Base-by-base conservation (phyloP, 2,329 filamentous ascomycete genomes). In the Endocalyx cinctus region DNA sequence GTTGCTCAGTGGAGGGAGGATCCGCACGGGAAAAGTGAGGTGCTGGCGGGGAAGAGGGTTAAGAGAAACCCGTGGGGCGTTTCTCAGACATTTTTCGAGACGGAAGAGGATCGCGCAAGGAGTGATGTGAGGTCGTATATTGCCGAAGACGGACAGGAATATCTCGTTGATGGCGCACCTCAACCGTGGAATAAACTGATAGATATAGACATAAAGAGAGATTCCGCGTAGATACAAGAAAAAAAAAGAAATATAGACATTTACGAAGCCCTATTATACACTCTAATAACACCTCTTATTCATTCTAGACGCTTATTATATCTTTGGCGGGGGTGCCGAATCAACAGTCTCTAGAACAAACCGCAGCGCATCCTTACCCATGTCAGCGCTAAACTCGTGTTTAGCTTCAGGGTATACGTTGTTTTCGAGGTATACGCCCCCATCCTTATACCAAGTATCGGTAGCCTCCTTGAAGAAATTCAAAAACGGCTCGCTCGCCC, bases 351-450 rank as follows among this genome's bases (percentile, higher is more conserved):
- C 62, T 12, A 70, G 57, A 20, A 90, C 57, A 57, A 86, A 90
- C 22, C 60, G 58, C 10, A 82, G 68, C 4, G 84, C 73, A 51
- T 84, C 81, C 41, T 62, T 60, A 17, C 79, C 68, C 86, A 92
- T 90, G 5, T 60, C 69, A 2, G 64, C 56, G 8, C 72, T 79
- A 47, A 86, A 87, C n/a, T 69, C 64, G 55, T 92, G 86, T 0
- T 82, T 82, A 1, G 80, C 68, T 0, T 74, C 80, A 2, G 77
- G 67, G 48, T 87, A 89, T 0, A 87, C 63, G 19, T 74, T 70
- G 53, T 88, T 79, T 31, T 79, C 72, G 5, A 89, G 54, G 22
- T 64, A 63, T 2, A 85, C 60, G 0, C 61, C 59, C 1, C 74
- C 66, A 13, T 79, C 73, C 3, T 67, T 63, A 38, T 67, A 81